Percentiles rank a stretch among this genome's conserved stretches.
Evolutionary conservation across 495 filamentous ascomycete species (phyloP).

Genomic region (Penicillium samsonianum): DNA sequence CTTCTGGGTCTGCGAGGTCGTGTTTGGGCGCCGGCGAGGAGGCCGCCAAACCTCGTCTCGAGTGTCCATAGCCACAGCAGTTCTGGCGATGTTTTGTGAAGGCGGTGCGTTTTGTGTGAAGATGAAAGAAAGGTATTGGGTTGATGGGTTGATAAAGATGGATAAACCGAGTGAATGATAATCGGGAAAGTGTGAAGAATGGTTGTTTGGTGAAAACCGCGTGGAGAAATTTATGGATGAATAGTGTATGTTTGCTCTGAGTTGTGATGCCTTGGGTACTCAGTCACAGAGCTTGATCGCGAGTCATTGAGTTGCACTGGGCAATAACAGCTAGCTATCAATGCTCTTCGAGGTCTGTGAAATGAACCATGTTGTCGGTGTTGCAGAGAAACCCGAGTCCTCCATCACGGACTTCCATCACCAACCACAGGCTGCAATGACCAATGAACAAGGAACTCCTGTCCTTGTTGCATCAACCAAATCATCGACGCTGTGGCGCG

Average conservation of each 20-base stretch:
- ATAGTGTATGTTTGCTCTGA: neutral
- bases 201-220: neutral
- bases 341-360: neutral
- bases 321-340: neutral
- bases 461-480: neutral
- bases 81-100: neutral
- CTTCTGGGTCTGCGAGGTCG: neutral
- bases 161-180: neutral
- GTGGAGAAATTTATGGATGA: neutral
- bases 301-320: neutral
- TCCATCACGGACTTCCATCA: neutral
- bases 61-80: neutral
- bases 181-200: neutral
- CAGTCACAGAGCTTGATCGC: neutral
- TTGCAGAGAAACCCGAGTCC: neutral
- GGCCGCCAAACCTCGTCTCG: neutral
- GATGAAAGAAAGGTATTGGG: neutral
- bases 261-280: neutral
- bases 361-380: neutral
- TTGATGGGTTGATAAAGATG: neutral
- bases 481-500: too few relatives aligned
- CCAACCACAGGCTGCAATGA: neutral
- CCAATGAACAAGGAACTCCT: neutral
- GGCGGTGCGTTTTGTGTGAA: neutral
- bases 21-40: neutral